Evolutionary conservation across 306 rosid species (phyloP), one percentile per base, ranked within the genome.

Genomic region (Cotoneaster glaucophyllus): DNA sequence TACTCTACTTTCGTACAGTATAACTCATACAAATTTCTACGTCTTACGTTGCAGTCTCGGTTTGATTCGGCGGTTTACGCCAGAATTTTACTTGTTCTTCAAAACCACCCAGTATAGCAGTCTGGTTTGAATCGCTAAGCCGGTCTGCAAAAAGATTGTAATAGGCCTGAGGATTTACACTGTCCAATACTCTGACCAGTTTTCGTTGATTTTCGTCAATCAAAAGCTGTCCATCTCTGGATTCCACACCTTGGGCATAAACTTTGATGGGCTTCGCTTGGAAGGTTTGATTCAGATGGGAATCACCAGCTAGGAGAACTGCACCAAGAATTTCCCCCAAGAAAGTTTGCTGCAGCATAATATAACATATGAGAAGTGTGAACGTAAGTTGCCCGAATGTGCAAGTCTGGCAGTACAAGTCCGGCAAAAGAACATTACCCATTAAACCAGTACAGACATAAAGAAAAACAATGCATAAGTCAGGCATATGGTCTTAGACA

Each of bases 241-340:
- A 85, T 81, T 84, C 90, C 78, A 7, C 43, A 21, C 90, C 97
- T 50, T 82, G 63, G 4, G 90, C 97, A 50, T 83, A 77, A 8
- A 90, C 83, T 80, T 78, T 84, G 50, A 92, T 81, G 41, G 74
- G 77, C 67, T 84, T 82, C 14, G 78, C 50, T 82, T 81, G 82
- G 76, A 83, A 83, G 22, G 72, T 79, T 79, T 82, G 80, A 45
- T 74, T 56, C 56, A 95, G 53, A 62, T 24, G 37, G 56, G 81
- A 82, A 78, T 74, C 77, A 15, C 88, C 75, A 48, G 78, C 82
- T 64, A 90, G 43, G 18, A 84, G 76, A 50, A 87, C 87, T 0
- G 90, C 88, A 37, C 98, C 98, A 14, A 95, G 83, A 64, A 90
- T 75, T 82, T 95, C 97, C 6, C 97, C 93, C 68, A 88, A 77